Conservation (phyloP, 345 rosid species). For the Viola odorata region DNA sequence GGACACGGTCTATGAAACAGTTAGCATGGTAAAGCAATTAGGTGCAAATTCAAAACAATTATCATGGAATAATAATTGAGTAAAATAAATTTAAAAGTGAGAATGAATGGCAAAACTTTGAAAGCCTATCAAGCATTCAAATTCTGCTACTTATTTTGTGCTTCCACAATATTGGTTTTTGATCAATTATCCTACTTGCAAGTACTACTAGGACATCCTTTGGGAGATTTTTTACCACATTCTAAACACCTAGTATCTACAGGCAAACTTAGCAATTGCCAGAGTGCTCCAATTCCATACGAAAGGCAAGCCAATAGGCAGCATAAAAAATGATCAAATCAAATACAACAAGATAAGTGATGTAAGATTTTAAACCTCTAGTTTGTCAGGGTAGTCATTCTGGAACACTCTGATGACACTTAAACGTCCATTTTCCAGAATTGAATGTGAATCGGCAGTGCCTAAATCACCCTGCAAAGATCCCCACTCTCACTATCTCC, state of each 20-base stretch:
- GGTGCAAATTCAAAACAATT: constrained; percentile 8
- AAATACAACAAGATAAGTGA: constrained; percentile 4
- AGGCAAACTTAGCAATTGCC: constrained; percentile 9
- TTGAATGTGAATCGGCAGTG: constrained; percentile 29
- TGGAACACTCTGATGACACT: constrained; percentile 27
- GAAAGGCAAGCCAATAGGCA: not conserved
- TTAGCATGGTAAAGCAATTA: constrained; percentile 11
- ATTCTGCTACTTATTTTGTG: not conserved
- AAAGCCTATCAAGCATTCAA: not conserved
- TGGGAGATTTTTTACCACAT: not conserved
- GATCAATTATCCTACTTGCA: constrained; percentile 2
- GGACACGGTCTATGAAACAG: constrained; percentile 22
- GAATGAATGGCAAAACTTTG: too few relatives aligned
- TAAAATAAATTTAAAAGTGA: too few relatives aligned
- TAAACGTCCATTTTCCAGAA: constrained; percentile 36
- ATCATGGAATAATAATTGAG: too few relatives aligned
- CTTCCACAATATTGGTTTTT: not conserved
- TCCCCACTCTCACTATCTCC: constrained; percentile 39
- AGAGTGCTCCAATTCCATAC: constrained; percentile 7
- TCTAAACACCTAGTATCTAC: constrained; percentile 3
- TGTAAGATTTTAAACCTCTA: constrained; percentile 44
- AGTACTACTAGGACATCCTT: not conserved
- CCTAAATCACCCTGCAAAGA: constrained; percentile 46
- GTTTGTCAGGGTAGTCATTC: constrained; percentile 40
- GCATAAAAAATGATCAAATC: not conserved